A percentile compares a stretch with the other conserved stretches of the same genome.
phyloP scores from a whole-genome alignment of 306 rosid species.

The Pterocarpus santalinus region DNA sequence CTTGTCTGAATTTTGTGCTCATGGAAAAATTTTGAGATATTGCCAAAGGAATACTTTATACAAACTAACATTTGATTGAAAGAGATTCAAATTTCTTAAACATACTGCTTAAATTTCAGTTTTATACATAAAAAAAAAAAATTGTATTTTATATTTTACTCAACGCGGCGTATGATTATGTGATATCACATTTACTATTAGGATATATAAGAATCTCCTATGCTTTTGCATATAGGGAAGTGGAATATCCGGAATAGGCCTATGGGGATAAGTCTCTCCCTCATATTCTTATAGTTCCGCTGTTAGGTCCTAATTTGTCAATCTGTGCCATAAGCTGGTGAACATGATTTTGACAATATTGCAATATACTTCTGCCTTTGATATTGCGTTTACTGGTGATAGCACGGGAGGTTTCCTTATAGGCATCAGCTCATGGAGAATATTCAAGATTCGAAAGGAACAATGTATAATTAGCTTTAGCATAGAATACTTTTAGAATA shows the following conservation, averaged over 20 bases:
- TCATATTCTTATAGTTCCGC: neutral
- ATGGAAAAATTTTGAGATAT: neutral
- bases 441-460: conserved; percentile 19
- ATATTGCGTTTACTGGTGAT: neutral
- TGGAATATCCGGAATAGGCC: conserved; percentile 5
- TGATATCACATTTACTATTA: neutral
- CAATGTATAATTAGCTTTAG: neutral
- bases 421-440: conserved; percentile 13
- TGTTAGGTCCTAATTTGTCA: neutral
- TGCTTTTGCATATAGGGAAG: neutral
- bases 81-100: neutral
- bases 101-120: neutral
- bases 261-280: neutral
- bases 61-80: neutral
- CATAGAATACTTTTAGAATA: neutral
- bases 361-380: neutral
- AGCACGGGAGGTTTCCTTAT: neutral
- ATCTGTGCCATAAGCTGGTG: neutral
- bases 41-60: neutral
- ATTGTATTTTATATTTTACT: no score
- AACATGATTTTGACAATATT: neutral
- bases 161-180: neutral
- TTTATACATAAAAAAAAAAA: no score
- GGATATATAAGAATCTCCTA: neutral
- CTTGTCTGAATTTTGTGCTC: neutral